Conservation (phyloP, 345 rosid species). For the Citropsis articulata region DNA sequence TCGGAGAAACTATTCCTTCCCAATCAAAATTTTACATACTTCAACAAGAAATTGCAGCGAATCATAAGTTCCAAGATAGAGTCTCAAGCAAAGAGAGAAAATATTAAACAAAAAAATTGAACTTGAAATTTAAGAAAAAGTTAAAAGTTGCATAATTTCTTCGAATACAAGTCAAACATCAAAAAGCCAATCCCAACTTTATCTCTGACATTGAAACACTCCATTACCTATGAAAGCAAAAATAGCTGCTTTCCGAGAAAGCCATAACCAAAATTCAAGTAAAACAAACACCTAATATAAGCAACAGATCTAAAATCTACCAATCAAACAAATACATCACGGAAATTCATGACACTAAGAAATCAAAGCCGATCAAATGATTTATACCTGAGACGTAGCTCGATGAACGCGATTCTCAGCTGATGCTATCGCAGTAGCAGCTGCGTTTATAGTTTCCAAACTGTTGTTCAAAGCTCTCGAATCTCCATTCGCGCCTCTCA, state of each 20-base stretch:
- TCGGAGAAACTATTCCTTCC: neutral
- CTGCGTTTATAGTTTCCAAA: slow-evolving; percentile 75
- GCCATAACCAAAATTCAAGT: slow-evolving; percentile 2
- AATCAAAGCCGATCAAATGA: neutral
- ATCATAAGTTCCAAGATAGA: neutral
- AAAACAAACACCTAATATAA: neutral
- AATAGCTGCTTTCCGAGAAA: neutral
- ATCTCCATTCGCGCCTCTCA: slow-evolving; percentile 46
- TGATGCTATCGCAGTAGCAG: slow-evolving; percentile 84
- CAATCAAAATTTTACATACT: neutral
- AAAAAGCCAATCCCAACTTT: neutral
- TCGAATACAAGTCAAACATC: slow-evolving; percentile 19
- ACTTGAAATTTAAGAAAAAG: neutral
- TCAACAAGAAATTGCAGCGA: neutral
- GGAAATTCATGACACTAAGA: neutral
- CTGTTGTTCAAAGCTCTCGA: slow-evolving; percentile 39
- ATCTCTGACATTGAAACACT: neutral
- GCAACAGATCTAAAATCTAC: slow-evolving; percentile 23
- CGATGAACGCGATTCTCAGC: slow-evolving; percentile 67
- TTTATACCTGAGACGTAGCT: slow-evolving; percentile 47
- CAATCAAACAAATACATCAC: neutral
- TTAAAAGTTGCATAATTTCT: slow-evolving; percentile 8
- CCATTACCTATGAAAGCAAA: neutral
- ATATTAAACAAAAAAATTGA: slow-evolving; percentile 1
- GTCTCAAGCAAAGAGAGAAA: neutral